Conservation (phyloP, 2,329 filamentous ascomycete genomes). For the Mollisia scopiformis region DNA sequence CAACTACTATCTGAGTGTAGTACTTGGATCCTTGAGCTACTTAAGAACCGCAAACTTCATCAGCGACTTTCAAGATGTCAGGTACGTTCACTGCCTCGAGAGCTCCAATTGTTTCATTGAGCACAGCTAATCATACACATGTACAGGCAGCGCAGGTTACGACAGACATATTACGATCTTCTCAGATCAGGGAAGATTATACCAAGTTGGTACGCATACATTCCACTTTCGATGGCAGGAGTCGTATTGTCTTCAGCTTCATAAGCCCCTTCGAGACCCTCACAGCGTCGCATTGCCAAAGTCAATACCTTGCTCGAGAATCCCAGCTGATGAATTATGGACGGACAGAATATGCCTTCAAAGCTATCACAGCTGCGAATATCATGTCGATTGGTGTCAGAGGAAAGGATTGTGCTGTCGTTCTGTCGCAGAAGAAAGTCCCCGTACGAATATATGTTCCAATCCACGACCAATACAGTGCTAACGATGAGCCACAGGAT, state of each 20-base stretch:
- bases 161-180: slow-evolving; percentile 99
- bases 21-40: slow-evolving; percentile 11
- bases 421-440: slow-evolving; percentile 99
- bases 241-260: background rate
- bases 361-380: slow-evolving; percentile 98
- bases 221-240: background rate
- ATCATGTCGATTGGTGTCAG: slow-evolving; percentile 97
- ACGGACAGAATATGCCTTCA: slow-evolving; percentile 95
- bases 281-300: no score
- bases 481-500: slow-evolving; percentile 62
- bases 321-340: slow-evolving; percentile 34
- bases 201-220: slow-evolving; percentile 90
- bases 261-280: background rate
- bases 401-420: slow-evolving; percentile 96
- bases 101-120: slow-evolving; percentile 13
- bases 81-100: slow-evolving; percentile 35
- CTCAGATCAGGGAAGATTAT: slow-evolving; percentile 96
- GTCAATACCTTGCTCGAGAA: background rate
- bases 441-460: slow-evolving; percentile 67
- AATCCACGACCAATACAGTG: slow-evolving; percentile 16
- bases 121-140: slow-evolving; percentile 29
- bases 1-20: slow-evolving; percentile 1
- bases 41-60: background rate
- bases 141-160: slow-evolving; percentile 80
- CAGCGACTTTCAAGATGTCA: slow-evolving; percentile 38